A percentile compares a stretch with the other conserved stretches of the same genome.
Evolutionary conservation across 805 yeast species (phyloP).

Genomic region (Candida railenensis): DNA sequence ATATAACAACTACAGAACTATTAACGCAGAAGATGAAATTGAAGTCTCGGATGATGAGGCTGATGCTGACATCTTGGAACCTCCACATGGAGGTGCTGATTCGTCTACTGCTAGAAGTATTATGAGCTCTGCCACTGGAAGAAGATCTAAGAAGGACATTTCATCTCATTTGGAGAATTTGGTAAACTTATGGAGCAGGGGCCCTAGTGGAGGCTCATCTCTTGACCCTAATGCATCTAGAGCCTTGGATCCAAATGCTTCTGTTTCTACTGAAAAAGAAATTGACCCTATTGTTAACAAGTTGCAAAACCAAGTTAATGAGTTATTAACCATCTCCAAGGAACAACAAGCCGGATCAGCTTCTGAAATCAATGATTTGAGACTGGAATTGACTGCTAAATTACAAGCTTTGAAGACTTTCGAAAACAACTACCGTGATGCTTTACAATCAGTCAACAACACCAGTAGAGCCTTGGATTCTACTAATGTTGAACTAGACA

Average conservation of each 20-base stretch:
- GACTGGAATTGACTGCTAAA: conserved; percentile 31
- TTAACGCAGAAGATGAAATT: conserved; percentile 28
- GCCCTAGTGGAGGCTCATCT: conserved; percentile 8
- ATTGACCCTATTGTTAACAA: conserved; percentile 28
- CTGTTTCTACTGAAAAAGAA: conserved; percentile 1
- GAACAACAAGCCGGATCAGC: conserved; percentile 37
- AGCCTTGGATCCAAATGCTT: conserved; percentile 5
- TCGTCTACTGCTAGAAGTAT: conserved; percentile 21
- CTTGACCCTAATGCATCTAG: conserved; percentile 2
- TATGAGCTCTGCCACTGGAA: conserved; percentile 18
- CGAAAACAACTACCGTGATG: conserved; percentile 70
- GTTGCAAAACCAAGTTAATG: conserved; percentile 58
- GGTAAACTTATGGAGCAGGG: conserved; percentile 31
- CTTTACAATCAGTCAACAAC: conserved; percentile 68
- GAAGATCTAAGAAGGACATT: conserved; percentile 26
- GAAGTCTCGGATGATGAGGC: conserved; percentile 26
- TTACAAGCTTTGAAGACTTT: conserved; percentile 30
- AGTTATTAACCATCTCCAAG: conserved; percentile 48
- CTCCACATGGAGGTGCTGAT: conserved; percentile 6
- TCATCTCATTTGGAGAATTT: conserved; percentile 35
- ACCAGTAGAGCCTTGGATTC: conserved; percentile 71
- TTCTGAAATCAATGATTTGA: conserved; percentile 29
- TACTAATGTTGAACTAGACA: conserved; percentile 69
- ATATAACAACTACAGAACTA: conserved; percentile 37
- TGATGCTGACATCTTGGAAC: conserved; percentile 10